These are phyloP conservation scores for Fusarium chuoi DNA, from an alignment of 2,329 filamentous ascomycete species.

Conservation along the genomic window DNA sequence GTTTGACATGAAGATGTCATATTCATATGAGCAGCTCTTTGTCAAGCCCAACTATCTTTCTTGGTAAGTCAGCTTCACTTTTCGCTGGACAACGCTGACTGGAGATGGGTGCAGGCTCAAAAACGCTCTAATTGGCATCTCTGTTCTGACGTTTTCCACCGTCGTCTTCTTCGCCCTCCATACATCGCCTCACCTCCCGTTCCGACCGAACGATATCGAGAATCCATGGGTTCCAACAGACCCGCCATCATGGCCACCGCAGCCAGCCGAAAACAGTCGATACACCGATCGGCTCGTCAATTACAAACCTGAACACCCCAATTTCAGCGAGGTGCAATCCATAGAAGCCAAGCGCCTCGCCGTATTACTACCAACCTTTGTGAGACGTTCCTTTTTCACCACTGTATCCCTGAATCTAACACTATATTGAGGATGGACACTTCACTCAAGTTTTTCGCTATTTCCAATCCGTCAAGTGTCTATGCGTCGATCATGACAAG, in stretches of 20 bases:
- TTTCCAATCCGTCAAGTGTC: not conserved
- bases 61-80: not conserved
- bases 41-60: not conserved
- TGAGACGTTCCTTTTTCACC: not conserved
- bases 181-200: not conserved
- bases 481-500: not conserved
- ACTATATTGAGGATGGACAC: not conserved
- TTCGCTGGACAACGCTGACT: too few species aligned
- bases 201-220: not conserved
- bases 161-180: not conserved
- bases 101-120: too few species aligned
- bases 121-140: not conserved
- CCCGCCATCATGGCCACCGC: not conserved
- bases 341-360: not conserved
- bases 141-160: not conserved
- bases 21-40: not conserved
- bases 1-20: not conserved
- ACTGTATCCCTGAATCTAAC: rapidly evolving
- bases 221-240: not conserved
- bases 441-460: not conserved
- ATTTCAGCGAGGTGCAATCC: not conserved
- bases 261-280: not conserved
- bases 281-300: not conserved
- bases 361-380: not conserved
- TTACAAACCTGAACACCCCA: not conserved